Conservation (phyloP, 345 rosid genomes). For the Cardamine chenopodiifolia region DNA sequence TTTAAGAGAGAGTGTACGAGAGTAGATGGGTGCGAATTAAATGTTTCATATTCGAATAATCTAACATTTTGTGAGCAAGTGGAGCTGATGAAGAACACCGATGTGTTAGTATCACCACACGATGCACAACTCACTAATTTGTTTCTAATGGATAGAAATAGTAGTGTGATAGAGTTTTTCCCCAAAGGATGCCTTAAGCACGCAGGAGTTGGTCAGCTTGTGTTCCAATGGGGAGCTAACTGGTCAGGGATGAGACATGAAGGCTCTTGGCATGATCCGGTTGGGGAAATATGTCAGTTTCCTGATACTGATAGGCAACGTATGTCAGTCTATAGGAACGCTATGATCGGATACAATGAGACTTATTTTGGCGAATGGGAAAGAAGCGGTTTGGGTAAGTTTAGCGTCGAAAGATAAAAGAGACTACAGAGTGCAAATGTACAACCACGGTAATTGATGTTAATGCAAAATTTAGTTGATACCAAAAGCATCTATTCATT, state of each 20-base stretch:
- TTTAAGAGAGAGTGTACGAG: slow-evolving; percentile 59
- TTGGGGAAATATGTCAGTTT: slow-evolving; percentile 56
- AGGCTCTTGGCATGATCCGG: slow-evolving; percentile 74
- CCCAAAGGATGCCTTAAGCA: slow-evolving; percentile 73
- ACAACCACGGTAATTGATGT: no score
- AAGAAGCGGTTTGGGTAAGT: slow-evolving; percentile 47
- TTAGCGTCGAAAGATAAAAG: slow-evolving; percentile 41
- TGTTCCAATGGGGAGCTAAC: slow-evolving; percentile 66
- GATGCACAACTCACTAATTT: slow-evolving; percentile 83
- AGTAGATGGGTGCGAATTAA: slow-evolving; percentile 57
- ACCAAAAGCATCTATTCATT: no score
- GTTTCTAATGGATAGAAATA: slow-evolving; percentile 68
- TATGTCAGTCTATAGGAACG: slow-evolving; percentile 65
- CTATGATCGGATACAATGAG: slow-evolving; percentile 58
- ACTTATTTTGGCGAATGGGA: slow-evolving; percentile 60
- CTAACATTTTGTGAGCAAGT: slow-evolving; percentile 80
- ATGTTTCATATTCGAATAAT: slow-evolving; percentile 66
- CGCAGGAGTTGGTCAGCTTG: slow-evolving; percentile 78
- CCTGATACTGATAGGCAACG: slow-evolving; percentile 62
- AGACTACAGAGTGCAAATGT: no score
- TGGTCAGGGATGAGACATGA: slow-evolving; percentile 79
- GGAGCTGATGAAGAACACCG: slow-evolving; percentile 62
- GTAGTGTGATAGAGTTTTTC: slow-evolving; percentile 77
- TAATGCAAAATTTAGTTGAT: no score
- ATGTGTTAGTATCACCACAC: slow-evolving; percentile 65